Percentiles rank a stretch among this genome's conserved stretches.
Evolutionary conservation across 768 basidiomycete species (phyloP).

Genomic region (Termitomyces heimii): DNA sequence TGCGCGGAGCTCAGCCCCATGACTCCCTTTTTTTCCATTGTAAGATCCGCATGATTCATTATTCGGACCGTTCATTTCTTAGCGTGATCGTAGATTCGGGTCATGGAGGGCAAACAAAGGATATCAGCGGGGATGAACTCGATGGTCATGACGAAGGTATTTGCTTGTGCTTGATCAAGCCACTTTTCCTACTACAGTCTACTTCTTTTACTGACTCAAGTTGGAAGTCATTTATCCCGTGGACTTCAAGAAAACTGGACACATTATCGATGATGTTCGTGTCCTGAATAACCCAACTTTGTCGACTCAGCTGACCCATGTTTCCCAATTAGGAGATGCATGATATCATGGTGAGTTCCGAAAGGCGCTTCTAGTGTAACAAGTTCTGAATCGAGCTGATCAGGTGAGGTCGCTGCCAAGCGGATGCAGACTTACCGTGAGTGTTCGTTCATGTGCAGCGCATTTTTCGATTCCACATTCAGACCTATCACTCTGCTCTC

Average conservation of each 20-base stretch:
- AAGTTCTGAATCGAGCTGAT: neutral
- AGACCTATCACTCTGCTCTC: neutral
- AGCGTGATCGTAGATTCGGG: slow-evolving; percentile 60
- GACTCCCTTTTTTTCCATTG: slow-evolving; percentile 81
- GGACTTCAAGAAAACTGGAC: slow-evolving; percentile 71
- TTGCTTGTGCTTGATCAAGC: neutral
- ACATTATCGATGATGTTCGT: slow-evolving; percentile 68
- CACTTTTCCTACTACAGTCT: neutral
- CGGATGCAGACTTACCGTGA: slow-evolving; percentile 48
- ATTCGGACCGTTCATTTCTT: neutral
- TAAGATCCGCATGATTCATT: slow-evolving; percentile 17
- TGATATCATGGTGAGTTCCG: slow-evolving; percentile 34
- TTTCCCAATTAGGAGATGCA: slow-evolving; percentile 35
- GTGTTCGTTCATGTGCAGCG: slow-evolving; percentile 8
- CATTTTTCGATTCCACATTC: neutral
- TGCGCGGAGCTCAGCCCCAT: slow-evolving; percentile 57
- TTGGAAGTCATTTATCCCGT: slow-evolving; percentile 76
- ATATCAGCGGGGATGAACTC: slow-evolving; percentile 70
- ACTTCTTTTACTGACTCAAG: neutral
- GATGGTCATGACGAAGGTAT: slow-evolving; percentile 79
- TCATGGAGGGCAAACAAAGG: slow-evolving; percentile 88
- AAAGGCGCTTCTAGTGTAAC: neutral
- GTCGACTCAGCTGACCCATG: neutral
- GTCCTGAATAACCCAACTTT: neutral
- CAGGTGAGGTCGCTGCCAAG: slow-evolving; percentile 39